Base-by-base conservation (phyloP, 192 early-diverging fungal genomes). In the Linnemannia elongata region DNA sequence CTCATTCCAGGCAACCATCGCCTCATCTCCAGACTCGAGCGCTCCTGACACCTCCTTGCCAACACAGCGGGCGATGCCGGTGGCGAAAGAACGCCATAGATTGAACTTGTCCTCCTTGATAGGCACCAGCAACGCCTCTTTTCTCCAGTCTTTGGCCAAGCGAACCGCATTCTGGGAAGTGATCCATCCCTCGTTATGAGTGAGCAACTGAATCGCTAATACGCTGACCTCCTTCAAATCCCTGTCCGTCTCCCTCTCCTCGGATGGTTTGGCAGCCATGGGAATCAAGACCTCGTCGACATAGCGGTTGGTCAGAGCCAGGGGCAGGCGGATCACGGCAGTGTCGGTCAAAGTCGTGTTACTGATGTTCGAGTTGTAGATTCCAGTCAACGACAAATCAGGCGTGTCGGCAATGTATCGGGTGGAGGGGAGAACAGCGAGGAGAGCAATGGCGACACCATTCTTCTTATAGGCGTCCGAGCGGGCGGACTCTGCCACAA, bases 231-330 rank as follows among this genome's bases (percentile, higher is more conserved):
- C 79, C 18, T 78, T 27, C 63, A 87, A 41, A 57, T 87, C 76
- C 10, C 77, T 36, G 27, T 87, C 80, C 0, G 33, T 72, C 17
- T n/a, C 66, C 15, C 60, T 68, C 3, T 78, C 75, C 12, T 63
- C 79, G 3, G 33, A 44, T 27, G 75, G 85, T 9, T 36, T 49
- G 24, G 27, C 72, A 38, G n/a, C 72, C 75, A 87, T 76, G 24
- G 85, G 85, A 8, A 78, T 35, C 41, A 87, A 27, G 10, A 81
- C 47, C 17, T 81, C 76, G 3, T 81, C 80, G 33, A 87, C 72
- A 49, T 87, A 87, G 17, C 85, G 85, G 33, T 75, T 33, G 66
- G 81, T 42, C 36, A 78, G 36, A 7, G 30, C 39, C 17, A 75
- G 66, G 44, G 85, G 85, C 20, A 87, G 27, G 1, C 30, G 24